Conservation (phyloP, 768 basidiomycete species). For the Dentipellis fragilis region DNA sequence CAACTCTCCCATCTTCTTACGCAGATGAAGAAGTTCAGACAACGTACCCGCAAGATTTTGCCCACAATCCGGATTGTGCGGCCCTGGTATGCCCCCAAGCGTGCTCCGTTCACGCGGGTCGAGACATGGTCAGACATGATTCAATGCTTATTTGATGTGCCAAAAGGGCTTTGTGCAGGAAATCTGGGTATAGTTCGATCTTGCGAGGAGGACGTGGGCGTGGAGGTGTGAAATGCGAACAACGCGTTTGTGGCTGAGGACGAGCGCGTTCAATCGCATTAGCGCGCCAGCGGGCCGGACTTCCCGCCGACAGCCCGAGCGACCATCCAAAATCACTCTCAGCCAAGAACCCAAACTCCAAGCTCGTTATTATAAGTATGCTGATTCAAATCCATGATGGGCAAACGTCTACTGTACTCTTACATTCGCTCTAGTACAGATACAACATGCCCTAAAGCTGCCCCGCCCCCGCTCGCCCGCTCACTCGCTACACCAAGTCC, state of each 20-base stretch:
- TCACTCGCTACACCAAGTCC: neutral
- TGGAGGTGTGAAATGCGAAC: neutral
- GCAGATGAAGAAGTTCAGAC: too few species aligned
- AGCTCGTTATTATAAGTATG: neutral
- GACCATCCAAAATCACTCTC: too few species aligned
- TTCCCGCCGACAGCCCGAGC: too few species aligned
- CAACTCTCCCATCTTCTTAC: too few species aligned
- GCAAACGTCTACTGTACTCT: neutral
- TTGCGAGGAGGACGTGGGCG: neutral
- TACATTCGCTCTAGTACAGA: neutral
- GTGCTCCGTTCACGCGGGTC: constrained; percentile 10
- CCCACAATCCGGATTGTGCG: constrained; percentile 9
- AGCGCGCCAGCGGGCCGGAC: neutral
- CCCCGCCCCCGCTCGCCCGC: too few species aligned
- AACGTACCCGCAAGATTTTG: constrained; percentile 11
- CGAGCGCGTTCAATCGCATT: neutral
- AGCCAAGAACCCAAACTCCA: too few species aligned
- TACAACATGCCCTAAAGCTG: neutral
- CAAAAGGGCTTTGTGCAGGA: neutral
- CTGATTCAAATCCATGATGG: neutral
- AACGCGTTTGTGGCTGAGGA: neutral
- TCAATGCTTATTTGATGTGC: neutral
- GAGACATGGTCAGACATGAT: neutral
- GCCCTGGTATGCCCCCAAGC: constrained; percentile 1
- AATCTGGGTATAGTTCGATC: neutral